Conservation (phyloP, 2,329 filamentous ascomycete species). For the Colletotrichum salicis region DNA sequence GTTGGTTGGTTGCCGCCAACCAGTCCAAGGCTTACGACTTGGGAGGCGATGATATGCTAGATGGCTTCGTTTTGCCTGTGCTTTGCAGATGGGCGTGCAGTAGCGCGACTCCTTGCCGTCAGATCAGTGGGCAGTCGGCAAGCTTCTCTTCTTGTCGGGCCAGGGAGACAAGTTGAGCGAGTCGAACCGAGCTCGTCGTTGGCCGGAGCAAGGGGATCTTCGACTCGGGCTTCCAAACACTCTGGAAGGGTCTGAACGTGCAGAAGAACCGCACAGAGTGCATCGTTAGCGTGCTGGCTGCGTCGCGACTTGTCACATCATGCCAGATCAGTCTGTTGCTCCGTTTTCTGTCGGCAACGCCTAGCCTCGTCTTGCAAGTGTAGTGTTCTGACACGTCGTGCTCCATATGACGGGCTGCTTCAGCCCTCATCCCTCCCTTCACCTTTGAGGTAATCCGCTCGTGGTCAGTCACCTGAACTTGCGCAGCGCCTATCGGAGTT, state of each 20-base stretch:
- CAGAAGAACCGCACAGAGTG: background rate
- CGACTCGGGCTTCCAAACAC: constrained; percentile 5
- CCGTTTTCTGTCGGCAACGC: constrained; percentile 8
- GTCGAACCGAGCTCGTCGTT: constrained; percentile 1
- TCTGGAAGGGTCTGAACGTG: constrained; percentile 19
- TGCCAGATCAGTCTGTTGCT: constrained; percentile 21
- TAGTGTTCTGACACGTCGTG: constrained; percentile 8
- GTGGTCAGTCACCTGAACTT: background rate
- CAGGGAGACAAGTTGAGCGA: constrained; percentile 1
- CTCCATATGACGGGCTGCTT: constrained; percentile 3
- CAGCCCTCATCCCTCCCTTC: constrained; percentile 7
- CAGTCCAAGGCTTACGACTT: background rate
- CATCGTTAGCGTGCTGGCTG: background rate
- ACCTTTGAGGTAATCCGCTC: background rate
- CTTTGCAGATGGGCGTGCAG: constrained; percentile 19
- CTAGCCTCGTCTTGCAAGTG: constrained; percentile 13
- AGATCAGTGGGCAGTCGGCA: constrained; percentile 13
- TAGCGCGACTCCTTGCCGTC: constrained; percentile 17
- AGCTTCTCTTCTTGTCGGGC: background rate
- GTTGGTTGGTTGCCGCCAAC: background rate
- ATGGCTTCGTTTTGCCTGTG: constrained; percentile 8
- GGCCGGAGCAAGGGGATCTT: background rate
- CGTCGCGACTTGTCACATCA: constrained; percentile 26
- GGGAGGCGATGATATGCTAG: constrained; percentile 13
- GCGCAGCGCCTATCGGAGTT: background rate